A percentile compares a stretch with the other conserved stretches of the same genome.
These are phyloP conservation scores for Capronia americana DNA, from an alignment of 2,329 filamentous ascomycete species.

Conservation along the genomic window DNA sequence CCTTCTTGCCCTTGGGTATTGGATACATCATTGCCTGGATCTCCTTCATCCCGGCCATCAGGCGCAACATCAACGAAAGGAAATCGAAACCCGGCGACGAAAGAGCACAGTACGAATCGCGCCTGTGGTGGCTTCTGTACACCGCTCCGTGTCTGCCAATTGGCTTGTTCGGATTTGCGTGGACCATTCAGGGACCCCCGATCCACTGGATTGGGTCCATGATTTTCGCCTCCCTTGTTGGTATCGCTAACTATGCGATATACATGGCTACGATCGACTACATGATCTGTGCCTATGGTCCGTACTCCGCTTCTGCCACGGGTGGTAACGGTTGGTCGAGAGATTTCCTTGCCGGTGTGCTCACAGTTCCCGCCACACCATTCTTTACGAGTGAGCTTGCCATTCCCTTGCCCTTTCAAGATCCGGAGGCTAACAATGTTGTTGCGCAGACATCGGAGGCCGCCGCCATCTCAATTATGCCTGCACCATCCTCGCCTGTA, in stretches of 20 bases:
- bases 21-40: conserved; percentile 67
- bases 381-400: conserved; percentile 49
- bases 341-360: conserved; percentile 68
- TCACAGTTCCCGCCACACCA: conserved; percentile 66
- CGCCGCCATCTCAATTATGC: conserved; percentile 65
- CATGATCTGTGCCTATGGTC: conserved; percentile 70
- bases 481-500: conserved; percentile 67
- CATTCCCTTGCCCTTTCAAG: conserved; percentile 4
- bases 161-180: conserved; percentile 69
- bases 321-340: conserved; percentile 71
- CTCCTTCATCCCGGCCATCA: conserved; percentile 63
- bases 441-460: conserved; percentile 57
- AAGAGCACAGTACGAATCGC: conserved; percentile 69
- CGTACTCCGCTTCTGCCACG: conserved; percentile 69
- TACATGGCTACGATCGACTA: conserved; percentile 72
- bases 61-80: conserved; percentile 55
- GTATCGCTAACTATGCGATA: conserved; percentile 68
- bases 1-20: conserved; percentile 63
- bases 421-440: conserved; percentile 11
- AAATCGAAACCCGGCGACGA: conserved; percentile 56
- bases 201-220: conserved; percentile 68
- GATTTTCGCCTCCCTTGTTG: conserved; percentile 65
- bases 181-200: conserved; percentile 62
- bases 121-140: conserved; percentile 66
- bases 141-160: conserved; percentile 65